These are phyloP conservation scores for Candida xyloterini DNA, from an alignment of 805 yeast genomes.

Conservation along the genomic window DNA sequence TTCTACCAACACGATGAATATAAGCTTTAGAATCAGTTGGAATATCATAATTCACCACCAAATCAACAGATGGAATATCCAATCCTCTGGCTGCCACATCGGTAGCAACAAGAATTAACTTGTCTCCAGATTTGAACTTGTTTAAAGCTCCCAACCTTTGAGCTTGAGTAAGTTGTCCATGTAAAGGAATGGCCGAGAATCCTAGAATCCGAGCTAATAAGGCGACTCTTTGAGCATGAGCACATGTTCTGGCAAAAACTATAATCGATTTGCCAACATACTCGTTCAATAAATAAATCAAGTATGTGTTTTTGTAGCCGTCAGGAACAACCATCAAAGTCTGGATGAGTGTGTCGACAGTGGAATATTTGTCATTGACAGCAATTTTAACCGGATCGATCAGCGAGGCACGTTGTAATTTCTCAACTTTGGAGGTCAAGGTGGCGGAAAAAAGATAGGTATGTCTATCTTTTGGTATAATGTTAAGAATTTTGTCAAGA, in stretches of 20 bases:
- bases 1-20: conserved; percentile 96
- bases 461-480: conserved; percentile 81
- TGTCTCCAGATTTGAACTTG: conserved; percentile 70
- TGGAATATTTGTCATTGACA: conserved; percentile 82
- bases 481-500: conserved; percentile 75
- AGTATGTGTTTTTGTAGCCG: conserved; percentile 84
- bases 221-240: conserved; percentile 90
- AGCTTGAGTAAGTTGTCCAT: conserved; percentile 86
- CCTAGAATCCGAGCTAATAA: conserved; percentile 76
- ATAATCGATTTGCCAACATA: conserved; percentile 80
- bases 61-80: conserved; percentile 89
- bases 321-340: conserved; percentile 87
- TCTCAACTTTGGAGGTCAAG: conserved; percentile 92
- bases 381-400: conserved; percentile 87
- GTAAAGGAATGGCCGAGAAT: conserved; percentile 87
- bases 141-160: conserved; percentile 81
- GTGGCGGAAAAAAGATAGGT: conserved; percentile 94
- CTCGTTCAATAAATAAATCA: conserved; percentile 81
- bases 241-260: conserved; percentile 91
- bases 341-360: conserved; percentile 92
- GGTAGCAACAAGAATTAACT: conserved; percentile 71
- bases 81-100: conserved; percentile 96
- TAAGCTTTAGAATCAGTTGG: conserved; percentile 97
- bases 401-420: conserved; percentile 89
- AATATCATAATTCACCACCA: conserved; percentile 87